Conservation (phyloP, 768 basidiomycete genomes). For the Chalciporus chontae region DNA sequence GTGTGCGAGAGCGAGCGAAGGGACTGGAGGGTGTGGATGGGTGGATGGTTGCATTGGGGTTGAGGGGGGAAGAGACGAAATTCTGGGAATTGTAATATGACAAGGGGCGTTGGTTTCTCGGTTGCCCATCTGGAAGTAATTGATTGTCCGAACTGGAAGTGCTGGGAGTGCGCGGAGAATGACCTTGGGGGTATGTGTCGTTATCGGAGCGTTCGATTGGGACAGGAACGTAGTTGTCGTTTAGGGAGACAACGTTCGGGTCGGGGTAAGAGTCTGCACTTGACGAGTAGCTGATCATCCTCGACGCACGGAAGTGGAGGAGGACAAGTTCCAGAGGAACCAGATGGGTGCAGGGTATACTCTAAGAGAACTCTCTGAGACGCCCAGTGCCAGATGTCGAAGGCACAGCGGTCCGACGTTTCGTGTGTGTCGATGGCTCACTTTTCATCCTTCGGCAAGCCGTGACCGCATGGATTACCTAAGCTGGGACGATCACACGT, state of each 20-base stretch:
- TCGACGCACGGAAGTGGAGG: no score
- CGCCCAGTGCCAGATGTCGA: no score
- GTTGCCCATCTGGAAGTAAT: slow-evolving; percentile 21
- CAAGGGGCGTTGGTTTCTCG: slow-evolving; percentile 23
- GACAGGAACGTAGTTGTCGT: background rate
- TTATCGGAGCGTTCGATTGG: slow-evolving; percentile 5
- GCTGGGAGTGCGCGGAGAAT: slow-evolving; percentile 21
- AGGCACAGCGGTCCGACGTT: no score
- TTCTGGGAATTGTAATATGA: slow-evolving; percentile 16
- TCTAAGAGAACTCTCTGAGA: no score
- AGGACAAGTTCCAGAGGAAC: no score
- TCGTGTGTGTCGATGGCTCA: no score
- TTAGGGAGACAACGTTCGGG: background rate
- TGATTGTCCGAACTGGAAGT: slow-evolving; percentile 29
- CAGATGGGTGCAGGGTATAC: no score
- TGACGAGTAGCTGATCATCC: background rate
- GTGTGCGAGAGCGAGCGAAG: slow-evolving; percentile 34
- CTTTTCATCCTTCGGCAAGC: no score
- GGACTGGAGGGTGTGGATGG: slow-evolving; percentile 8
- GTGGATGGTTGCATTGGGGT: slow-evolving; percentile 35
- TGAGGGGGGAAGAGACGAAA: slow-evolving; percentile 53
- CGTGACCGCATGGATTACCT: no score
- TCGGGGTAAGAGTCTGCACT: background rate
- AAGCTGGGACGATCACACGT: no score
- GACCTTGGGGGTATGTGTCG: slow-evolving; percentile 4